Evolutionary conservation across 1,284 basidiomycete genomes (phyloP).

Genomic region (Schizophyllum amplum): DNA sequence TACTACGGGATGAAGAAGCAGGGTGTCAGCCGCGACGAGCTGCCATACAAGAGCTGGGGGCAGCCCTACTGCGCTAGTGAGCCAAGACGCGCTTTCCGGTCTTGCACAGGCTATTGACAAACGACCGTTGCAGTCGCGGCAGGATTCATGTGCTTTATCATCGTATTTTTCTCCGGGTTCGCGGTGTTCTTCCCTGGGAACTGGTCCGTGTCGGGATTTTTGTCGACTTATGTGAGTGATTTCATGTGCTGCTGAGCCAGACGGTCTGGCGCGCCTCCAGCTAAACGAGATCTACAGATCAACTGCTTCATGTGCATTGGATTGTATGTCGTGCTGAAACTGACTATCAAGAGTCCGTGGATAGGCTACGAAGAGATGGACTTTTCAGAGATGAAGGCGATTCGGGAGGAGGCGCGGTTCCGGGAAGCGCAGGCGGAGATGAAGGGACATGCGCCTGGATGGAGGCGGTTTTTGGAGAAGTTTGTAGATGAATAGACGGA

Average conservation of each 20-base stretch:
- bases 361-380: neutral
- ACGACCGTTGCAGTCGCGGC: neutral
- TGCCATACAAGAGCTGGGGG: constrained; percentile 33
- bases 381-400: neutral
- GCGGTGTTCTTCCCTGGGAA: constrained; percentile 30
- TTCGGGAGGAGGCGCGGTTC: neutral
- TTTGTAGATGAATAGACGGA: neutral
- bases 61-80: constrained; percentile 29
- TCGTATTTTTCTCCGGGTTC: constrained; percentile 20
- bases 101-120: neutral
- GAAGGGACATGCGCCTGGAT: neutral
- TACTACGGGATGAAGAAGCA: constrained; percentile 38
- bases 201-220: constrained; percentile 22
- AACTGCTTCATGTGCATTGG: constrained; percentile 36
- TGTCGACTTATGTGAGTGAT: constrained; percentile 27
- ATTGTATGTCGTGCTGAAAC: constrained; percentile 27
- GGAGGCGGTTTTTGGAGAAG: neutral
- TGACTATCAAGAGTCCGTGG: neutral
- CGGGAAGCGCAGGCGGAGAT: neutral
- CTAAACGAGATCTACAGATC: too few relatives aligned
- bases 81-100: neutral
- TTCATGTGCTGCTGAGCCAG: neutral
- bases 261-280: neutral
- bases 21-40: constrained; percentile 31
- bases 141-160: constrained; percentile 1